These are phyloP conservation scores for Dactylellina haptotyla DNA, from an alignment of 2,329 filamentous ascomycete genomes.

Conservation along the genomic window DNA sequence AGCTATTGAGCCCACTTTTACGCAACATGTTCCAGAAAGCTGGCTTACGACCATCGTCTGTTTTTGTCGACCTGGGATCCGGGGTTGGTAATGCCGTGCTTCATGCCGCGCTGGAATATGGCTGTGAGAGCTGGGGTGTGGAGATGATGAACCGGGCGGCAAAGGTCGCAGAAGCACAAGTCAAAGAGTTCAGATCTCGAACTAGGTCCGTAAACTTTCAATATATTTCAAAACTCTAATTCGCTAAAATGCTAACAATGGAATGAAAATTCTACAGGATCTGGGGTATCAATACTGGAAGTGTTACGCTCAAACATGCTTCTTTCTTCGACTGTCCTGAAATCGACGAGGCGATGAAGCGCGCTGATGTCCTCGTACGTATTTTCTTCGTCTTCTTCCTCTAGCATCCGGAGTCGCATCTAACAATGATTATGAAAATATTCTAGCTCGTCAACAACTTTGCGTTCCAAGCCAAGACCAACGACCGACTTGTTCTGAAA, in stretches of 20 bases:
- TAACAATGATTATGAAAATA: not conserved
- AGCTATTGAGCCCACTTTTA: constrained; percentile 85
- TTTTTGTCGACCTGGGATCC: constrained; percentile 94
- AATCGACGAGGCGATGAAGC: constrained; percentile 78
- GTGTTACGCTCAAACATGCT: constrained; percentile 80
- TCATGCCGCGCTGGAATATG: constrained; percentile 90
- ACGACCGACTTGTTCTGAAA: constrained; percentile 83
- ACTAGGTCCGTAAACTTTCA: constrained; percentile 63
- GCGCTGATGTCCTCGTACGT: constrained; percentile 81
- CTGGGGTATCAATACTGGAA: constrained; percentile 85
- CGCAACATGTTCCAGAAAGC: constrained; percentile 81
- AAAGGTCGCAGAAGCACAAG: constrained; percentile 80
- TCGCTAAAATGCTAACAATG: not conserved
- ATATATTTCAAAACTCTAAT: not conserved
- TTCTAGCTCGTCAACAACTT: constrained; percentile 88
- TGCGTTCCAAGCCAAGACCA: constrained; percentile 87
- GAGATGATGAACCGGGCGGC: constrained; percentile 95
- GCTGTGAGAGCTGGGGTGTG: constrained; percentile 94
- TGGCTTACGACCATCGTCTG: constrained; percentile 79
- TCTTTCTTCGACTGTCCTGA: constrained; percentile 80
- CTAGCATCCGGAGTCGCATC: not conserved
- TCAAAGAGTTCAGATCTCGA: constrained; percentile 82
- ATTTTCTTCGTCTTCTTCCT: not conserved
- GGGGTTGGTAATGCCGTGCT: constrained; percentile 96
- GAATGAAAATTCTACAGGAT: constrained; percentile 66